phyloP scores from a whole-genome alignment of 2,329 filamentous ascomycete genomes.

The Epichloe aotearoae region DNA sequence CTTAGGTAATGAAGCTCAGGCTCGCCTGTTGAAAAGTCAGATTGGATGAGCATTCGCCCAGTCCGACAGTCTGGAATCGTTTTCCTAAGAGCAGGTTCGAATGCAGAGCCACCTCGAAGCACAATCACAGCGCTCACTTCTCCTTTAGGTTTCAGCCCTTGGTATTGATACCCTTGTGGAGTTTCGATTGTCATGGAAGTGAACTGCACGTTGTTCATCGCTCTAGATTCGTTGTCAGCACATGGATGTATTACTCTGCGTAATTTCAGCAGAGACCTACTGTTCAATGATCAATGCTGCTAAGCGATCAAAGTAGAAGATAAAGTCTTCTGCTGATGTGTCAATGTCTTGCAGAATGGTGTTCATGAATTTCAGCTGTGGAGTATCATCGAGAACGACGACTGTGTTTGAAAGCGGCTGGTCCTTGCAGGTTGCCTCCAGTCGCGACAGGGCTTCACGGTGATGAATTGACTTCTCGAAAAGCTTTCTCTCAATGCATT shows the following conservation, averaged over 20 bases:
- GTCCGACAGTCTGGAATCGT: conserved; percentile 89
- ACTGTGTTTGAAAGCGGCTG: conserved; percentile 64
- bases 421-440: conserved; percentile 60
- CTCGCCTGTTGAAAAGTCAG: conserved; percentile 70
- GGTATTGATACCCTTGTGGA: conserved; percentile 54
- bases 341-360: conserved; percentile 76
- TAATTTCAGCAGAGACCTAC: conserved; percentile 27
- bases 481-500: conserved; percentile 81
- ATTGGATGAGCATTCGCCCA: conserved; percentile 82
- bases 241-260: background rate
- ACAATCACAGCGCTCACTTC: conserved; percentile 78
- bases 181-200: conserved; percentile 51
- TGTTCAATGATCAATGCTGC: conserved; percentile 73
- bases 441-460: conserved; percentile 60
- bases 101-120: conserved; percentile 73
- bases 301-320: conserved; percentile 92
- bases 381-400: conserved; percentile 58
- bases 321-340: conserved; percentile 76
- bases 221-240: conserved; percentile 31
- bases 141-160: conserved; percentile 57
- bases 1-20: conserved; percentile 87
- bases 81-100: conserved; percentile 77
- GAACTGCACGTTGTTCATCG: conserved; percentile 66
- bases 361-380: conserved; percentile 76
- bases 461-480: conserved; percentile 76